Evolutionary conservation across 2,329 filamentous ascomycete genomes (phyloP), one percentile per base, ranked within the genome.

Genomic region (Neoascochyta sp.): DNA sequence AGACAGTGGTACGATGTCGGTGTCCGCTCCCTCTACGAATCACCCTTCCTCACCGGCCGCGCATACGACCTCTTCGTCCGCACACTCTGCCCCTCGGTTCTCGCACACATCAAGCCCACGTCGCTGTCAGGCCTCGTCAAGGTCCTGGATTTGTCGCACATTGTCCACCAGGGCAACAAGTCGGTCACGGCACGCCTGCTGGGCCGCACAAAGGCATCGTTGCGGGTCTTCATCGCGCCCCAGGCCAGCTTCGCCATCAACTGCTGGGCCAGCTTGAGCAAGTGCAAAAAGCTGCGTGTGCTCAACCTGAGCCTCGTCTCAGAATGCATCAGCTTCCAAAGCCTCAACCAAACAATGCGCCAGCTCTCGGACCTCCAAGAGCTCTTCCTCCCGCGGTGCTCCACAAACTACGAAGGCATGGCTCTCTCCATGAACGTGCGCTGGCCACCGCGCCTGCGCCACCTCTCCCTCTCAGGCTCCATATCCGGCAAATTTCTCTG

Each of bases 111-210:
- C 16, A 68, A 68, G 17, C 68, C 67, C 32, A 69, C 65, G 28
- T 67, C 69, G 9, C 44, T 72, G 22, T 69, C 71, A 0, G 58
- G 58, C n/a, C 54, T 77, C 24, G 71, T 81, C 9, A 68, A 67
- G 19, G 50, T 59, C 8, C 62, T 81, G 20, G 66, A 79, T 45
- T 65, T 81, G 55, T 65, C 66, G 8, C 44, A 54, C 22, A 68
- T 81, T 10, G 75, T 80, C 3, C 75, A 81, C 44, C 72, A 80
- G 43, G 73, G 74, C 38, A 72, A 66, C 33, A 77, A 74, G 43
- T 74, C 73, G 27, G 56, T 70, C 7, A 80, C 76, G 1, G 73
- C 76, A 12, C 68, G 76, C 17, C 54, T 81, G 6, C 60, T 81
- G 3, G 67, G 72, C 14, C 63, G 74, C 27, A 69, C 74, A 1